phyloP scores from a whole-genome alignment of 768 basidiomycete species.

The Boletus sp. region DNA sequence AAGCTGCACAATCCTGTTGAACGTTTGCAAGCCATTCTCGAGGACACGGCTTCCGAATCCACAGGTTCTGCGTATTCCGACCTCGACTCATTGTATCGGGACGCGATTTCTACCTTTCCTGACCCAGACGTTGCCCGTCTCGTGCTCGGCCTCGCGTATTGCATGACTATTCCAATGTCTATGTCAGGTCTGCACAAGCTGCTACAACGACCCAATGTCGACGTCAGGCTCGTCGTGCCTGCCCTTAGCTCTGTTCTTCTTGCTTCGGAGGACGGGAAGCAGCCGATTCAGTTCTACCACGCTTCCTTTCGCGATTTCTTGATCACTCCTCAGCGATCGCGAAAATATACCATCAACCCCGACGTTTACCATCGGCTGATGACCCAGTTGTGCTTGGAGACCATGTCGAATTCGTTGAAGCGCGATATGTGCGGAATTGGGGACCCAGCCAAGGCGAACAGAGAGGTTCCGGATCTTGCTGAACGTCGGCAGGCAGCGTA shows the following conservation, averaged over 20 bases:
- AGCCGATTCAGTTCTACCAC: too few species aligned
- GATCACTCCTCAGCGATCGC: constrained; percentile 15
- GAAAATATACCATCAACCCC: too few species aligned
- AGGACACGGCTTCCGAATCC: constrained; percentile 1
- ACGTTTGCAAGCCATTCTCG: constrained; percentile 15
- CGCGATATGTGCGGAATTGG: too few species aligned
- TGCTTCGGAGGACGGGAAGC: too few species aligned
- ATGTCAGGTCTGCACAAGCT: constrained; percentile 13
- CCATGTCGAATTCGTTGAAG: constrained; percentile 16
- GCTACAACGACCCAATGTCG: constrained; percentile 13
- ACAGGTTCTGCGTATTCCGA: constrained; percentile 16
- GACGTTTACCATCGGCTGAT: too few species aligned
- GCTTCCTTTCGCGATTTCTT: constrained; percentile 24
- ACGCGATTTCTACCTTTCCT: constrained; percentile 19
- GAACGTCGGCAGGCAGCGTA: constrained; percentile 12
- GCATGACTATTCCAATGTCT: constrained; percentile 11
- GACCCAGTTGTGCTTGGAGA: too few species aligned
- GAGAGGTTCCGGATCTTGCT: constrained; percentile 15
- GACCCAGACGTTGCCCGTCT: constrained; percentile 17
- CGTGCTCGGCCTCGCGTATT: constrained; percentile 19
- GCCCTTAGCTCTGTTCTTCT: too few species aligned
- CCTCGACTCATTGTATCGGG: constrained; percentile 19
- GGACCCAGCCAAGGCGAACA: too few species aligned
- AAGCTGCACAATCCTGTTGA: constrained; percentile 11
- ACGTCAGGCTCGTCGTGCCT: constrained; percentile 15